Evolutionary conservation across 495 filamentous ascomycete species (phyloP).

Genomic region (Penicillium desertorum): DNA sequence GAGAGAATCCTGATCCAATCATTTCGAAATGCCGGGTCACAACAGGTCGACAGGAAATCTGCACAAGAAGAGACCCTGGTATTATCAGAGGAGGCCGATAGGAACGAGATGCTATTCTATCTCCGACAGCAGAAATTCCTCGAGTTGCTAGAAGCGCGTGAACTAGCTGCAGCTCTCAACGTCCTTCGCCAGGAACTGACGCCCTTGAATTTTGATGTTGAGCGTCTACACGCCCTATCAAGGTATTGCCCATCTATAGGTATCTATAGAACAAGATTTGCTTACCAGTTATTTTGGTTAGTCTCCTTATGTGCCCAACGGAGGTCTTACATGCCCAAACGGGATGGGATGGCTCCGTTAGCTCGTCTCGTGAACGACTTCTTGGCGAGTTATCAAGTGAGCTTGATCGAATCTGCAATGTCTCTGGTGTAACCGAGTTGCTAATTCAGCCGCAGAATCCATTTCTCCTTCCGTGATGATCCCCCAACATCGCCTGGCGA

Average conservation of each 20-base stretch:
- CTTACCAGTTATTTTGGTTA: conserved; percentile 28
- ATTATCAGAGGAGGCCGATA: conserved; percentile 57
- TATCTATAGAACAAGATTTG: neutral
- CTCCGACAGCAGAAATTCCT: conserved; percentile 93
- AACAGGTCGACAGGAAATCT: conserved; percentile 23
- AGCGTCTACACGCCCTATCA: conserved; percentile 76
- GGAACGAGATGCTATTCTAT: conserved; percentile 69
- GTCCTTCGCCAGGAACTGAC: conserved; percentile 87
- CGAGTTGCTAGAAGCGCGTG: conserved; percentile 76
- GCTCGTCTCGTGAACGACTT: conserved; percentile 70
- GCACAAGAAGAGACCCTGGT: conserved; percentile 41
- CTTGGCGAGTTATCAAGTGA: conserved; percentile 82
- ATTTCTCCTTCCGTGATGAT: conserved; percentile 99
- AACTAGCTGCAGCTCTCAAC: conserved; percentile 69
- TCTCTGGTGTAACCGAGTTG: neutral
- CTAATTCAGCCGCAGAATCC: conserved; percentile 58
- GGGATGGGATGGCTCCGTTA: conserved; percentile 83
- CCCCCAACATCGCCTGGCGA: conserved; percentile 86
- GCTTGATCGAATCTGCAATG: conserved; percentile 22
- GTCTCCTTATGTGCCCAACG: conserved; percentile 83
- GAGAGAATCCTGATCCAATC: conserved; percentile 74
- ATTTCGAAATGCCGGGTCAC: conserved; percentile 21
- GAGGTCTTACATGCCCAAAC: conserved; percentile 82
- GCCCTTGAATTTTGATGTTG: conserved; percentile 76
- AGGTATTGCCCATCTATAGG: conserved; percentile 51